Percentiles rank a stretch among this genome's conserved stretches.
Conservation (phyloP, 352 stramenopile species). For the Pythium aristosporum region DNA sequence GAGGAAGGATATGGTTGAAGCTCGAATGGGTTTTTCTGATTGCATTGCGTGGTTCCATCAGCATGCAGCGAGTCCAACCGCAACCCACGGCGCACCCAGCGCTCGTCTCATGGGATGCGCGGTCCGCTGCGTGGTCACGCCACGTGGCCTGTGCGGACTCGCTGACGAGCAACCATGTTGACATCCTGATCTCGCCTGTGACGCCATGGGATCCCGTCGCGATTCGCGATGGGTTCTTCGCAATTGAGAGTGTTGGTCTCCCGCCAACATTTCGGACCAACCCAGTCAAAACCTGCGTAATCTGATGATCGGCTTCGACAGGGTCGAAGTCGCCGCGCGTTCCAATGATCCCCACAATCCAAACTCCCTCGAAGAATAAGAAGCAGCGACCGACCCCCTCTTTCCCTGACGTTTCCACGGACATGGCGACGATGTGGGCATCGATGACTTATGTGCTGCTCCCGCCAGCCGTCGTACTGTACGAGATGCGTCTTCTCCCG, state of each 20-base stretch:
- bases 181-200: not conserved
- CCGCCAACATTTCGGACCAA: not conserved
- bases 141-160: not conserved
- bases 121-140: not conserved
- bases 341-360: constrained; percentile 1
- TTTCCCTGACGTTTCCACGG: not conserved
- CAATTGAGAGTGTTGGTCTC: constrained; percentile 1
- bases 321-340: not conserved
- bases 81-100: not conserved
- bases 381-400: not conserved
- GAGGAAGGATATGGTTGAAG: not conserved
- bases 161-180: not conserved
- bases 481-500: constrained; percentile 20
- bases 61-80: too few relatives aligned
- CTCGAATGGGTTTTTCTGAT: not conserved
- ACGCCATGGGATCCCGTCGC: not conserved
- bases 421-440: constrained; percentile 70
- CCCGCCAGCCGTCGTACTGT: constrained; percentile 77
- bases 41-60: not conserved
- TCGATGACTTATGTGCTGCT: constrained; percentile 79
- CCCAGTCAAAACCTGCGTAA: not conserved
- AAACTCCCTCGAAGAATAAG: not conserved
- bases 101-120: not conserved
- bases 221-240: constrained; percentile 4
- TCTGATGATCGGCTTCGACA: constrained; percentile 1